phyloP scores from a whole-genome alignment of 2,329 filamentous ascomycete species.

The Diaporthe citrichinensis region DNA sequence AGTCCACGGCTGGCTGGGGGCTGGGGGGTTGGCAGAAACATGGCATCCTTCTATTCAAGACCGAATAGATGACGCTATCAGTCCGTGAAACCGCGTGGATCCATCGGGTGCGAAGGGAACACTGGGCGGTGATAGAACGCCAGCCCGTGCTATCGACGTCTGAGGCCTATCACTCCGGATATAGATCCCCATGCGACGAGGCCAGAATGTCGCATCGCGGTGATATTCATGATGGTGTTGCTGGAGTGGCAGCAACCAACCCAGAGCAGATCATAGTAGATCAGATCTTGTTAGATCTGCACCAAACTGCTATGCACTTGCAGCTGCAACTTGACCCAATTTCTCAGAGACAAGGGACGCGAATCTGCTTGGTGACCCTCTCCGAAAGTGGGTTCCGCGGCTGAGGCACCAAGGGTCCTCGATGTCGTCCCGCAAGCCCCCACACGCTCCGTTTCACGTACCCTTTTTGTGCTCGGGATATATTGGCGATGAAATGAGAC shows the following conservation, averaged over 20 bases:
- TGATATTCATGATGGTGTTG: not conserved
- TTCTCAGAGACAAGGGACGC: constrained; percentile 23
- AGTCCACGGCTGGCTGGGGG: constrained; percentile 7
- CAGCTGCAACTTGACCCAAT: not conserved
- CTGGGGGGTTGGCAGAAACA: not conserved
- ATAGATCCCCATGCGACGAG: no score
- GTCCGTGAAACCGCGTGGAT: constrained; percentile 32
- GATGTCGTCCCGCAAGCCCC: constrained; percentile 4
- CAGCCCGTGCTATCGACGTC: not conserved
- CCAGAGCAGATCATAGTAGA: not conserved
- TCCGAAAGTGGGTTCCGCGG: constrained; percentile 11
- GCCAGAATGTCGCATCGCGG: not conserved
- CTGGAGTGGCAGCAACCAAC: not conserved
- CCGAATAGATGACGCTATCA: constrained; percentile 32
- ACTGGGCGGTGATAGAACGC: not conserved
- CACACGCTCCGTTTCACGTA: constrained; percentile 8
- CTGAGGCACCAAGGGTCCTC: not conserved
- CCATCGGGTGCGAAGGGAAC: constrained; percentile 6
- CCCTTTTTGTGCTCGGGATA: not conserved
- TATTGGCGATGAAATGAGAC: constrained; percentile 9
- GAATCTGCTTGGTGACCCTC: constrained; percentile 15
- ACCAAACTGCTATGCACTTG: not conserved
- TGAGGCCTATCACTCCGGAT: not conserved
- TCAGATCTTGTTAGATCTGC: not conserved
- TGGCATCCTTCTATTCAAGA: not conserved